Percentiles rank a stretch among this genome's conserved stretches.
Conservation (phyloP, 2,329 filamentous ascomycete genomes). For the Sarocladiaceae sp. region DNA sequence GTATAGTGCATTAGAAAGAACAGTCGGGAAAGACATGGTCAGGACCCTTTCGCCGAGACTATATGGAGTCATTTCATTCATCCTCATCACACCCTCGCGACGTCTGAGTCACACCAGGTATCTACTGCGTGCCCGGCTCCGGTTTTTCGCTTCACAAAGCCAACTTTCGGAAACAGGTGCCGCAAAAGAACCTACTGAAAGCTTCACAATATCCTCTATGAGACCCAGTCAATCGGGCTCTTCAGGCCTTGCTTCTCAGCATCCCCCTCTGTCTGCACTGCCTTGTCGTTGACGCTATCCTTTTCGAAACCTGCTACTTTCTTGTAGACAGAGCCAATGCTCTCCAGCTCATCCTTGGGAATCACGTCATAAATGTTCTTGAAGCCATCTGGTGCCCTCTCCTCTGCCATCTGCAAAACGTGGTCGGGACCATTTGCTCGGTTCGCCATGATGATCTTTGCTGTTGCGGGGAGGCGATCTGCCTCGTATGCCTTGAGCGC, state of each 20-base stretch:
- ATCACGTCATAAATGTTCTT: slow-evolving; percentile 5
- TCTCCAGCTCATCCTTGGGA: slow-evolving; percentile 5
- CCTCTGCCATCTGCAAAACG: neutral
- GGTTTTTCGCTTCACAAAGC: too few relatives aligned
- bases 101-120: too few relatives aligned
- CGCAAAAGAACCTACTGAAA: too few relatives aligned
- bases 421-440: slow-evolving; percentile 2
- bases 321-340: slow-evolving; percentile 5
- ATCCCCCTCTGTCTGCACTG: neutral
- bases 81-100: too few relatives aligned
- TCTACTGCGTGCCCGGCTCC: too few relatives aligned
- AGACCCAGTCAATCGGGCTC: slow-evolving; percentile 6
- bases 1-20: neutral
- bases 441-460: slow-evolving; percentile 9
- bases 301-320: slow-evolving; percentile 5
- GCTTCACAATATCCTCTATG: neutral
- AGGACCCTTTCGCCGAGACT: too few relatives aligned
- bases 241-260: neutral
- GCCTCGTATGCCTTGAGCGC: slow-evolving; percentile 5
- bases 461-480: neutral
- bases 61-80: too few relatives aligned
- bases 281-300: slow-evolving; percentile 5
- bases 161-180: too few relatives aligned
- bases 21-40: too few relatives aligned
- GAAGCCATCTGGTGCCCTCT: slow-evolving; percentile 2